These are phyloP conservation scores for Ramaria sp. DNA, from an alignment of 768 basidiomycete species.

Conservation along the genomic window DNA sequence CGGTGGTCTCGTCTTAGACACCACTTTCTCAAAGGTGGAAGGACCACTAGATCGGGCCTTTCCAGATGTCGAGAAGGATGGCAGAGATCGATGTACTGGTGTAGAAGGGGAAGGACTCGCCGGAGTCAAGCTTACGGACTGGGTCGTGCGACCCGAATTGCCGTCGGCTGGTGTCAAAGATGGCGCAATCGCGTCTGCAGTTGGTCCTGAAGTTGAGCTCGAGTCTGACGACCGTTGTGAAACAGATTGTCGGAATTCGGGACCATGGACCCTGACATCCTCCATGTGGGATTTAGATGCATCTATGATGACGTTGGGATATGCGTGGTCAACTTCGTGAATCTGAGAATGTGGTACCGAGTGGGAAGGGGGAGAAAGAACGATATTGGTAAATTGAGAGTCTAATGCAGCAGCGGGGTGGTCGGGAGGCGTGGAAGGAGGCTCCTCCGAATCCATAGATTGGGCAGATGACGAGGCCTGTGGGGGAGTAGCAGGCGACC, in stretches of 20 bases:
- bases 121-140: slow-evolving; percentile 7
- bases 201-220: slow-evolving; percentile 8
- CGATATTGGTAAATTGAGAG: background rate
- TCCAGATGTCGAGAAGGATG: background rate
- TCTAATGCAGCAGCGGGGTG: background rate
- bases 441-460: slow-evolving; percentile 11
- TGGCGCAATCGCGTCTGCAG: slow-evolving; percentile 9
- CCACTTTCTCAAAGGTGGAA: slow-evolving; percentile 64
- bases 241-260: background rate
- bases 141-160: slow-evolving; percentile 15
- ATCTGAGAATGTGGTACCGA: background rate
- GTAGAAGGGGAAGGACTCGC: slow-evolving; percentile 7
- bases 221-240: slow-evolving; percentile 20
- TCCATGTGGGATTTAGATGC: slow-evolving; percentile 24
- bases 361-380: slow-evolving; percentile 4
- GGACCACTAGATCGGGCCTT: slow-evolving; percentile 50
- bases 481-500: slow-evolving; percentile 17
- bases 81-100: background rate
- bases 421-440: slow-evolving; percentile 19
- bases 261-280: background rate
- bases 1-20: slow-evolving; percentile 74
- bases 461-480: slow-evolving; percentile 13
- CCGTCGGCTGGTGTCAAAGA: slow-evolving; percentile 9
- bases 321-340: background rate
- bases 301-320: slow-evolving; percentile 30